phyloP scores from a whole-genome alignment of 2,329 filamentous ascomycete genomes.

The Davidsoniella virescens region DNA sequence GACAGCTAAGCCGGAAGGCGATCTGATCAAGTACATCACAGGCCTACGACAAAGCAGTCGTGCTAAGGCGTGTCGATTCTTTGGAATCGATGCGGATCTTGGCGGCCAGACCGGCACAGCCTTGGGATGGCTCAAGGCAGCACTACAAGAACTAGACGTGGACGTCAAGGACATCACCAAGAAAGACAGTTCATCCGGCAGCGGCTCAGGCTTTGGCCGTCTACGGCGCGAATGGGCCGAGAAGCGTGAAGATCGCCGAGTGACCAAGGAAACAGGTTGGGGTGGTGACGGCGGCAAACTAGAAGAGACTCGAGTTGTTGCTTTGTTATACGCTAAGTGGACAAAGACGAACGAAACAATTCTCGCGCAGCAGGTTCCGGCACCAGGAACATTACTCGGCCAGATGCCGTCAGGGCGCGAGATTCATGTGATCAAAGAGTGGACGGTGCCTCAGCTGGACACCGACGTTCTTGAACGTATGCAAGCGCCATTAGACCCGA shows the following conservation, averaged over 20 bases:
- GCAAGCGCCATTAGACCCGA: constrained; percentile 28
- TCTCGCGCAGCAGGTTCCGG: constrained; percentile 62
- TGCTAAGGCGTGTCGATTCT: constrained; percentile 77
- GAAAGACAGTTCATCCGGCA: constrained; percentile 26
- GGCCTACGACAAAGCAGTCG: constrained; percentile 60
- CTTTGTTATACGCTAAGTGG: constrained; percentile 82
- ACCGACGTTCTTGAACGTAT: constrained; percentile 39
- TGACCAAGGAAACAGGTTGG: constrained; percentile 60
- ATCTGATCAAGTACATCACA: constrained; percentile 55
- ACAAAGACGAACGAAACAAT: constrained; percentile 84
- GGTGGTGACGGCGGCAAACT: constrained; percentile 69
- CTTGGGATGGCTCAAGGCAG: constrained; percentile 74
- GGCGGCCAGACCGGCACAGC: constrained; percentile 67
- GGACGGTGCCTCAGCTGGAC: constrained; percentile 47
- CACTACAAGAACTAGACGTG: constrained; percentile 57
- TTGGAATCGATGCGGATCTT: constrained; percentile 77
- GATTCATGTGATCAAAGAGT: constrained; percentile 58
- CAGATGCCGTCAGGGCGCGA: constrained; percentile 80
- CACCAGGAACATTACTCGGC: constrained; percentile 52
- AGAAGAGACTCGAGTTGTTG: constrained; percentile 72
- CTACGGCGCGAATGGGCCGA: constrained; percentile 62
- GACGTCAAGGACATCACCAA: constrained; percentile 27
- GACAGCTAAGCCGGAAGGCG: constrained; percentile 39
- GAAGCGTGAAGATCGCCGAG: constrained; percentile 59
- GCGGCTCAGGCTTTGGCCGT: constrained; percentile 38